Evolutionary conservation across 306 rosid genomes (phyloP).

Genomic region (Malus asiatica): DNA sequence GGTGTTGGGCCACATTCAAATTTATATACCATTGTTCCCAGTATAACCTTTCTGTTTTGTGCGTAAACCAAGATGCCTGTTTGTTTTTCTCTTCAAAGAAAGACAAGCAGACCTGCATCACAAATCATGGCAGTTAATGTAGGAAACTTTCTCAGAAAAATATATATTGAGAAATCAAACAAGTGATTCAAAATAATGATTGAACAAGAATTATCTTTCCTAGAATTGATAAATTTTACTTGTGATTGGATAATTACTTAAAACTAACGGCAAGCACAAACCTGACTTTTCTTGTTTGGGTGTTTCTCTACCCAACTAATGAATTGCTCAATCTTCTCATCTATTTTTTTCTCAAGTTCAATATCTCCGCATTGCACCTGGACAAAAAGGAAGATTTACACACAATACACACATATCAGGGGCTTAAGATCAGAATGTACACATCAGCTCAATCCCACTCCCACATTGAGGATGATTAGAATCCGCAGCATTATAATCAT

Average conservation of each 20-base stretch:
- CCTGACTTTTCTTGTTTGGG: constrained; percentile 97
- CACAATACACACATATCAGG: background rate
- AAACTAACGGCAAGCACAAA: constrained; percentile 22
- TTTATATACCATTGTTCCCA: constrained; percentile 99
- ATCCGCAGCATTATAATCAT: background rate
- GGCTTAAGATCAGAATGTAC: background rate
- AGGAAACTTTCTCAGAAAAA: background rate
- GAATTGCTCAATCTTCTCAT: constrained; percentile 90
- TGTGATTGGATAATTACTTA: background rate
- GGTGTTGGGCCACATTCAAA: constrained; percentile 70
- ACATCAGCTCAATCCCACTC: background rate
- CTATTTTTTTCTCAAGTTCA: constrained; percentile 87
- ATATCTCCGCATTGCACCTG: constrained; percentile 95
- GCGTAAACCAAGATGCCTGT: constrained; percentile 78
- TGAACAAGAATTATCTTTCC: background rate
- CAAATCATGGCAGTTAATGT: constrained; percentile 5
- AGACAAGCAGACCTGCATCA: constrained; percentile 75
- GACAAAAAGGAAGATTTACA: constrained; percentile 5
- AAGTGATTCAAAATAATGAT: background rate
- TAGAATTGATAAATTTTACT: background rate
- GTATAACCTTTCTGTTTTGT: constrained; percentile 67
- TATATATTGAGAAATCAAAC: background rate
- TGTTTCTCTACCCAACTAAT: constrained; percentile 96
- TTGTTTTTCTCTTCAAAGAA: constrained; percentile 85
- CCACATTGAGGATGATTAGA: background rate